These are phyloP conservation scores for Penicillium longicatenatum DNA, from an alignment of 495 filamentous ascomycete genomes.

Conservation along the genomic window DNA sequence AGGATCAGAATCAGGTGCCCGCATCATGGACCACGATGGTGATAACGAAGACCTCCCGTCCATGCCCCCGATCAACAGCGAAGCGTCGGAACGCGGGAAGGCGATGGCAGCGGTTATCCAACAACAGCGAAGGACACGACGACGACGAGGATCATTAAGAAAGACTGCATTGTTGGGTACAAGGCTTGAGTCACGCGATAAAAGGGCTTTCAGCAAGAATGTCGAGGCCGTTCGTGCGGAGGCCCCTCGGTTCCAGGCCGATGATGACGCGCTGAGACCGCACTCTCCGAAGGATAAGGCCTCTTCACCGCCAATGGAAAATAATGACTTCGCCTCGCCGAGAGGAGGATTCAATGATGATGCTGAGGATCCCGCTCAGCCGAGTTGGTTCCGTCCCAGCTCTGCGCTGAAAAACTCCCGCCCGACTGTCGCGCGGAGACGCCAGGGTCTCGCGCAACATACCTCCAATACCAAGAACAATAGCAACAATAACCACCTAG, in stretches of 20 bases:
- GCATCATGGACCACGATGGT: conserved; percentile 45
- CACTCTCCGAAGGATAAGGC: conserved; percentile 21
- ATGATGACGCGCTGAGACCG: not conserved
- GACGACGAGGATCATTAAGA: conserved; percentile 74
- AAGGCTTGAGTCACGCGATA: conserved; percentile 51
- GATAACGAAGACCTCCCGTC: conserved; percentile 32
- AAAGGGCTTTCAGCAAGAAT: conserved; percentile 38
- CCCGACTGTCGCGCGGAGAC: conserved; percentile 26
- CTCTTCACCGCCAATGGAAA: conserved; percentile 4
- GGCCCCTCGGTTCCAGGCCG: not conserved
- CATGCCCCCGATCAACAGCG: conserved; percentile 21
- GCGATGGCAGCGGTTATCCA: conserved; percentile 58
- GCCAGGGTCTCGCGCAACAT: conserved; percentile 45
- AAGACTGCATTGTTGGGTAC: conserved; percentile 79
- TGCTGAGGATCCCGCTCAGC: conserved; percentile 9
- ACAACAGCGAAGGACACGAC: conserved; percentile 69
- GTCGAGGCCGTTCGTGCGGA: conserved; percentile 45
- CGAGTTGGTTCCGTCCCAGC: conserved; percentile 31
- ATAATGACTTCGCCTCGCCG: not conserved
- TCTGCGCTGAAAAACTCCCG: conserved; percentile 26
- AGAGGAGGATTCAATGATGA: conserved; percentile 17
- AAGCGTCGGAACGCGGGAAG: conserved; percentile 37
- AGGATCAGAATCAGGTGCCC: conserved; percentile 38
- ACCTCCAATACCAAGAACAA: not conserved
- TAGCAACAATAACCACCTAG: conserved; percentile 47